Evolutionary conservation across 2,329 filamentous ascomycete species (phyloP).

Genomic region (Didymella glomerata): DNA sequence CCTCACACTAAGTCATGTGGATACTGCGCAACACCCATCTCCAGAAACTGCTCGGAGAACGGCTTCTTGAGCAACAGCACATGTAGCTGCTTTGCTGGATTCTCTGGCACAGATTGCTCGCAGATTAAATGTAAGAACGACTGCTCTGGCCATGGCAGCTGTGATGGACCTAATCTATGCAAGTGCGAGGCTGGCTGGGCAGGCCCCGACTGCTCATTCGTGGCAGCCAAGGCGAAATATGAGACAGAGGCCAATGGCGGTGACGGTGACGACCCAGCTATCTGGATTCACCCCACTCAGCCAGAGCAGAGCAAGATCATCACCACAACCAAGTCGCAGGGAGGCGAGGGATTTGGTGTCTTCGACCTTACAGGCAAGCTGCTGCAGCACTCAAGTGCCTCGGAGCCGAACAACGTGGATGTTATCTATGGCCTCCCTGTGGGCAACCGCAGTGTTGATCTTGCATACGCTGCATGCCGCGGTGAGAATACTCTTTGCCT

Average conservation of each 20-base stretch:
- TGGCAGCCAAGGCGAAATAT: slow-evolving; percentile 40
- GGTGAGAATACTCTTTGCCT: slow-evolving; percentile 62
- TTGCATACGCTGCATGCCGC: slow-evolving; percentile 62
- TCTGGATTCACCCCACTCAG: slow-evolving; percentile 43
- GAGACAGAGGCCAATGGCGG: slow-evolving; percentile 47
- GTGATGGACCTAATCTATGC: slow-evolving; percentile 39
- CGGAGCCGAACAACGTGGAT: slow-evolving; percentile 64
- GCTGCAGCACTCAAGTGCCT: slow-evolving; percentile 56
- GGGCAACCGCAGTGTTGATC: slow-evolving; percentile 56
- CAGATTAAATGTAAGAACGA: slow-evolving; percentile 32
- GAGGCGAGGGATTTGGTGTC: slow-evolving; percentile 59
- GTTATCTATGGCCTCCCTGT: slow-evolving; percentile 61
- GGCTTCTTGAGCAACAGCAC: slow-evolving; percentile 24
- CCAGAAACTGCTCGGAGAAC: slow-evolving; percentile 33
- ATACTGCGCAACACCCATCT: slow-evolving; percentile 27
- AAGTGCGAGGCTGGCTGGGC: slow-evolving; percentile 38
- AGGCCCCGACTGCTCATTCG: slow-evolving; percentile 42
- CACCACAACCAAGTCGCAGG: slow-evolving; percentile 62
- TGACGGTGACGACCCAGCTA: slow-evolving; percentile 44
- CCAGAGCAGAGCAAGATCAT: slow-evolving; percentile 59
- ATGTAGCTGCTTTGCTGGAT: slow-evolving; percentile 42
- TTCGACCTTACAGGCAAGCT: slow-evolving; percentile 61
- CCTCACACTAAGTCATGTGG: slow-evolving; percentile 31
- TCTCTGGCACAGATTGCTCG: slow-evolving; percentile 35
- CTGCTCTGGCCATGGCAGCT: slow-evolving; percentile 41